Evolutionary conservation across 106 monocot genomes (phyloP).

Genomic region (Platanthera guangdongensis): DNA sequence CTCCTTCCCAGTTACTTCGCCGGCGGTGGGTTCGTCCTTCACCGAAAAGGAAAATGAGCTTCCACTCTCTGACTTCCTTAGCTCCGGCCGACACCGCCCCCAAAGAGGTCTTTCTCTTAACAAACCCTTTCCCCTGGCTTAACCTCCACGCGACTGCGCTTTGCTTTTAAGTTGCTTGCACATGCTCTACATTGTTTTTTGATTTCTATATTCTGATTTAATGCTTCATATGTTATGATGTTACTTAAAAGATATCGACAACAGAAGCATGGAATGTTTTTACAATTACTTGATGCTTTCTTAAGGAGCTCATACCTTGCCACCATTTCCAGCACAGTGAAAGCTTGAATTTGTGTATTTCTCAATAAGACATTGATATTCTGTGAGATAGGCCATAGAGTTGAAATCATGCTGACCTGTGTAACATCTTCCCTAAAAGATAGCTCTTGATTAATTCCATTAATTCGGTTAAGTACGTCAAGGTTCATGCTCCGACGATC

Average conservation of each 20-base stretch:
- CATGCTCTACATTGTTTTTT: background rate
- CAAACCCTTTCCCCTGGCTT: background rate
- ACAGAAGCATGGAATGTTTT: too few relatives aligned
- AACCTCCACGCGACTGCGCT: background rate
- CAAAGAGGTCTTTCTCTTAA: conserved; percentile 1
- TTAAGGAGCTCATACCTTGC: too few relatives aligned
- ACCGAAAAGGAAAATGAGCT: conserved; percentile 13
- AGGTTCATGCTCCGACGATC: too few relatives aligned
- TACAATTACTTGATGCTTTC: too few relatives aligned
- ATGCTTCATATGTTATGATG: background rate
- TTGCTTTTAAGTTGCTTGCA: background rate
- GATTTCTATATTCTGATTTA: background rate
- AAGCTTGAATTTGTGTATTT: background rate
- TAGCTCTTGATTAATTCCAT: too few relatives aligned
- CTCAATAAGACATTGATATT: background rate
- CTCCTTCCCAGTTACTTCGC: conserved; percentile 11
- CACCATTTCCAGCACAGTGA: too few relatives aligned
- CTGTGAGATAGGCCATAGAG: background rate
- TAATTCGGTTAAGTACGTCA: too few relatives aligned
- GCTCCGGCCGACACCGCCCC: background rate
- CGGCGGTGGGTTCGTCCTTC: conserved; percentile 9
- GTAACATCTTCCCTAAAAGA: background rate
- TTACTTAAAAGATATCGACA: too few relatives aligned
- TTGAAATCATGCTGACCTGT: background rate
- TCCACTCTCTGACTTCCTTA: conserved; percentile 7